phyloP scores from a whole-genome alignment of 371 early-diverging fungal genomes.

The Gilbertella persicaria region DNA sequence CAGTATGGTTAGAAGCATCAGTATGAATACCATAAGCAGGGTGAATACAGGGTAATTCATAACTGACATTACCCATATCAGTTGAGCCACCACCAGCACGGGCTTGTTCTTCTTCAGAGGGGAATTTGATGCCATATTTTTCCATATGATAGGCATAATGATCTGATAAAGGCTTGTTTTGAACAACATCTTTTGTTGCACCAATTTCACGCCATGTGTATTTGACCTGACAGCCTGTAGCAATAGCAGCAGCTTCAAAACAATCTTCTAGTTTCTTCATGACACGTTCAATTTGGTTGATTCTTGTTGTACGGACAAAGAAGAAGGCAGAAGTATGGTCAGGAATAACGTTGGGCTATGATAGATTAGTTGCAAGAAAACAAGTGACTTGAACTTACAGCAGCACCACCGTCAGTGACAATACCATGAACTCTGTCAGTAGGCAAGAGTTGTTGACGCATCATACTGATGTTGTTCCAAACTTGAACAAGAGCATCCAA shows the following conservation, averaged over 20 bases:
- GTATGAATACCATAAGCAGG: slow-evolving; percentile 47
- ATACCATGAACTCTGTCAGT: slow-evolving; percentile 72
- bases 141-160: slow-evolving; percentile 60
- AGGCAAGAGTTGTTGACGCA: slow-evolving; percentile 75
- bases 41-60: slow-evolving; percentile 53
- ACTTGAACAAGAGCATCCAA: slow-evolving; percentile 69
- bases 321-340: slow-evolving; percentile 63
- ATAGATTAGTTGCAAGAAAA: neutral
- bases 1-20: slow-evolving; percentile 63
- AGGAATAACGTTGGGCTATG: slow-evolving; percentile 60
- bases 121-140: slow-evolving; percentile 45
- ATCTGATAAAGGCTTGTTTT: slow-evolving; percentile 60
- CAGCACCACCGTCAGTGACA: slow-evolving; percentile 68
- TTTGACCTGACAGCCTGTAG: slow-evolving; percentile 74
- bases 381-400: slow-evolving; percentile 49
- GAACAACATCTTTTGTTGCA: slow-evolving; percentile 42
- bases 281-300: slow-evolving; percentile 49
- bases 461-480: slow-evolving; percentile 63
- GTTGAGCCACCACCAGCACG: slow-evolving; percentile 55
- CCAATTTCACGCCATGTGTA: slow-evolving; percentile 56
- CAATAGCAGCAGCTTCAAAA: slow-evolving; percentile 70
- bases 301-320: slow-evolving; percentile 60
- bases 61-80: slow-evolving; percentile 79
- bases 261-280: slow-evolving; percentile 52
- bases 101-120: slow-evolving; percentile 41